Base-by-base conservation (phyloP, 768 basidiomycete species). In the Suillus sp. region DNA sequence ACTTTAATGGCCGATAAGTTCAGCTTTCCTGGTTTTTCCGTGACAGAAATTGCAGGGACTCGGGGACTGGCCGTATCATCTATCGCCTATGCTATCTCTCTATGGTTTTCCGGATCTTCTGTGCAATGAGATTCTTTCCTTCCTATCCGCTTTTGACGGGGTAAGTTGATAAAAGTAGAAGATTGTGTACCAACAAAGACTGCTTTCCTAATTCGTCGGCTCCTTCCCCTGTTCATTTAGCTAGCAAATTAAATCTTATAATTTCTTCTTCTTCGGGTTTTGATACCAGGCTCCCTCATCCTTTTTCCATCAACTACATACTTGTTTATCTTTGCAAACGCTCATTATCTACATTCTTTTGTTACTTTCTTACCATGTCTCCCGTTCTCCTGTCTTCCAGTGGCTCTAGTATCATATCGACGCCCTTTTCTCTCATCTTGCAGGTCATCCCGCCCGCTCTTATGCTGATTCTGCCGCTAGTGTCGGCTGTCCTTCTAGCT, bases 401-500 rank as follows among this genome's bases (percentile, higher is more conserved):
- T 30, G 1, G 38, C 27, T 5, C 56, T 30, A 40, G 56, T 20
- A 40, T 57, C 5, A 16, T 13, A 30, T 57, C 56, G 0, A 40
- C 38, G 2, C 11, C 56, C 38, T 57, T 40, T 13, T 42, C 56
- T 27, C 10, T 30, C 25, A 13, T 18, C 14, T 30, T 30, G 18
- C 56, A 57, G 18, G 27, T 57, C 65, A 62, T 77, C 62, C 62
- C 64, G 9, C 37, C 72, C n/a, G 66, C 67, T 60, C 72, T 75
- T 51, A 68, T 72, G 60, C 67, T 75, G 59, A 51, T 65, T 65
- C 47, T 73, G 22, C 62, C 72, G 3, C 30, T 71, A 59, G 7
- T 75, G 35, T 69, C 74, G 2, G 60, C 69, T 8, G 54, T 38
- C 43, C 45, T 72, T 3, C 60, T 59, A 1, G 18, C 50, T 22